Percentiles rank a stretch among this genome's conserved stretches.
phyloP scores from a whole-genome alignment of 352 stramenopile genomes.

The Phytopythium sindhum region DNA sequence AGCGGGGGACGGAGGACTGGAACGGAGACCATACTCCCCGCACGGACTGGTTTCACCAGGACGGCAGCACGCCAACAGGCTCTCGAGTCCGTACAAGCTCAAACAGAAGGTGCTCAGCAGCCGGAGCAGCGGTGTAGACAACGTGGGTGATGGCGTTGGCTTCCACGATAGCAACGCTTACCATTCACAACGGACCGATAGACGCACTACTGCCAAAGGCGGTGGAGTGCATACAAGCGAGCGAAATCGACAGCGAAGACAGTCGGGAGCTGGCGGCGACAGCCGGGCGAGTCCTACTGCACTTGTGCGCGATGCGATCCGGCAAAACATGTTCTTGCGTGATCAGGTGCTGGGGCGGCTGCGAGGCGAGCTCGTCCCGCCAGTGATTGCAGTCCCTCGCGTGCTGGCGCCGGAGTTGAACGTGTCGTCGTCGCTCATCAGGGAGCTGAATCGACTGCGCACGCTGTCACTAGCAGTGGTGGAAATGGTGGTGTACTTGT shows the following conservation, averaged over 20 bases:
- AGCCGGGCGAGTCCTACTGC: not conserved
- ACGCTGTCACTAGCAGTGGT: constrained; percentile 57
- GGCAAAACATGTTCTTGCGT: constrained; percentile 42
- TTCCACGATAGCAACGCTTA: not conserved
- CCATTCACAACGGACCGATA: not conserved
- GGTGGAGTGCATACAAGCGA: not conserved
- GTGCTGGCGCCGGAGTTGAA: constrained; percentile 17
- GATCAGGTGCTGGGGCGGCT: constrained; percentile 42
- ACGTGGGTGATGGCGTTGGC: constrained; percentile 1
- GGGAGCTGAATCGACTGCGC: constrained; percentile 57
- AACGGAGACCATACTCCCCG: not conserved
- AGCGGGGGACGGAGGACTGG: not conserved
- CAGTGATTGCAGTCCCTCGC: constrained; percentile 13
- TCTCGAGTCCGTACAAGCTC: constrained; percentile 58
- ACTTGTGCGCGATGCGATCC: constrained; percentile 47
- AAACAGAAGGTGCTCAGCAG: constrained; percentile 58
- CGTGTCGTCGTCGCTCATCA: constrained; percentile 35
- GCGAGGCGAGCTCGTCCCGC: constrained; percentile 30
- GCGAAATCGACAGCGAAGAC: not conserved
- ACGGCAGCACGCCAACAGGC: constrained; percentile 14
- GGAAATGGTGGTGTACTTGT: constrained; percentile 60
- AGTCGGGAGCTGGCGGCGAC: not conserved
- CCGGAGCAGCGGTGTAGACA: constrained; percentile 14
- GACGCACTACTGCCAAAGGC: not conserved
- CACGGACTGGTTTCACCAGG: not conserved